Percentiles rank a stretch among this genome's conserved stretches.
Conservation (phyloP, 1,284 basidiomycete species). For the Cystobasidium slooffiae region DNA sequence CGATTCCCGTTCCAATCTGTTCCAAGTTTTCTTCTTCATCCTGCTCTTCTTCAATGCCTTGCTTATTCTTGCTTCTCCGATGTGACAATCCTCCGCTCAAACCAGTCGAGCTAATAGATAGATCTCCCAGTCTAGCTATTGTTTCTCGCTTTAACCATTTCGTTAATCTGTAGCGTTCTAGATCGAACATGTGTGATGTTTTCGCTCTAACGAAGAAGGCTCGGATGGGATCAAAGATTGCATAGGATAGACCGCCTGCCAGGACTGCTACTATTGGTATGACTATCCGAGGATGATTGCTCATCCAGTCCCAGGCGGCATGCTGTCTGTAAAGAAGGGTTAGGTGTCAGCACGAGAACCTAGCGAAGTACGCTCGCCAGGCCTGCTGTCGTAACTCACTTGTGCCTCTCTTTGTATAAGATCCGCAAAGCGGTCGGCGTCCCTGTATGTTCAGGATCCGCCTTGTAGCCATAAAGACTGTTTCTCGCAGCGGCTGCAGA, state of each 20-base stretch:
- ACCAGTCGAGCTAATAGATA: slow-evolving; percentile 35
- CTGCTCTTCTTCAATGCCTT: slow-evolving; percentile 3
- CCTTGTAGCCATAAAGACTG: slow-evolving; percentile 73
- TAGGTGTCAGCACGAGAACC: no score
- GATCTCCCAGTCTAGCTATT: slow-evolving; percentile 46
- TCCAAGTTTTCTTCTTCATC: slow-evolving; percentile 44
- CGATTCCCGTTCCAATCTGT: slow-evolving; percentile 45
- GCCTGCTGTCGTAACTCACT: slow-evolving; percentile 5
- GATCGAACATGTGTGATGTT: slow-evolving; percentile 80
- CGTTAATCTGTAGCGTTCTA: slow-evolving; percentile 44
- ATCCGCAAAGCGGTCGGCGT: slow-evolving; percentile 46
- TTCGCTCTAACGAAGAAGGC: slow-evolving; percentile 81
- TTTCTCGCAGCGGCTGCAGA: slow-evolving; percentile 83
- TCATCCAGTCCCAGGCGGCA: slow-evolving; percentile 78
- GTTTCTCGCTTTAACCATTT: slow-evolving; percentile 55
- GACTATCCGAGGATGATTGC: slow-evolving; percentile 81
- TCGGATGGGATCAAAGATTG: slow-evolving; percentile 89
- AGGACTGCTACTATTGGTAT: slow-evolving; percentile 85
- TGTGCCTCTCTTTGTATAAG: slow-evolving; percentile 49
- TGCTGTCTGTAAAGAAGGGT: slow-evolving; percentile 68
- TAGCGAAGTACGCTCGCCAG: background rate
- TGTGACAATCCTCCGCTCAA: slow-evolving; percentile 14
- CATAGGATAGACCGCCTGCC: slow-evolving; percentile 84
- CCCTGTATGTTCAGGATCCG: slow-evolving; percentile 54
- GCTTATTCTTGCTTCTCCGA: background rate